Percentiles rank a stretch among this genome's conserved stretches.
phyloP scores from a whole-genome alignment of 2,329 filamentous ascomycete species.

The Amylocarpus encephaloides region DNA sequence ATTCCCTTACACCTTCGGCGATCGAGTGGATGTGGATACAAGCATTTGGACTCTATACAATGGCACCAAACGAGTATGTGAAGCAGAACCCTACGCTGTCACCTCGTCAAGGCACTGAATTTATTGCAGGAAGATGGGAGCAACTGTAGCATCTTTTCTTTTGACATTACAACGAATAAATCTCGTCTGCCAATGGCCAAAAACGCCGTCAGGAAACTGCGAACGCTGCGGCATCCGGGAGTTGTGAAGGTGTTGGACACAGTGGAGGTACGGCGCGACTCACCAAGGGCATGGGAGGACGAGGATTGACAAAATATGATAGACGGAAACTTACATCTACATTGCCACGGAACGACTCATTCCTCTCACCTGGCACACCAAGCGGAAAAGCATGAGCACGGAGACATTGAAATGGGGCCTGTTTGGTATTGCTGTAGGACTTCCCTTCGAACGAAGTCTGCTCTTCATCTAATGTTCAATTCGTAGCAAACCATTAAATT shows the following conservation, averaged over 20 bases:
- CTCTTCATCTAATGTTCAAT: neutral
- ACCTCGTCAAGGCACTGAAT: slow-evolving; percentile 11
- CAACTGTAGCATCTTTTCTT: slow-evolving; percentile 93
- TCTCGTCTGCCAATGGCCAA: slow-evolving; percentile 78
- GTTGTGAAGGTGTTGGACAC: slow-evolving; percentile 93
- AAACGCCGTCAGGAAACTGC: slow-evolving; percentile 89
- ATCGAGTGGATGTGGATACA: slow-evolving; percentile 84
- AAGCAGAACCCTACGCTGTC: slow-evolving; percentile 1
- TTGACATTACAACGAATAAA: slow-evolving; percentile 78
- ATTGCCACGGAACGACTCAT: slow-evolving; percentile 88
- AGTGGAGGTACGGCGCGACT: slow-evolving; percentile 61
- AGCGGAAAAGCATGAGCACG: slow-evolving; percentile 76
- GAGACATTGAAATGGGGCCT: slow-evolving; percentile 98
- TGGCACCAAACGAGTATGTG: slow-evolving; percentile 72
- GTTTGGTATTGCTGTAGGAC: slow-evolving; percentile 69
- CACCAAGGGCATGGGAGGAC: slow-evolving; percentile 6
- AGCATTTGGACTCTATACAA: slow-evolving; percentile 97
- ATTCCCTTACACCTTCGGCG: slow-evolving; percentile 88
- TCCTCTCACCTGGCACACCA: slow-evolving; percentile 84
- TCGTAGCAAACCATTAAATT: slow-evolving; percentile 82
- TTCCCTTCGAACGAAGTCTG: neutral
- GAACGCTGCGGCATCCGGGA: slow-evolving; percentile 88
- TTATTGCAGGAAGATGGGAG: slow-evolving; percentile 75
- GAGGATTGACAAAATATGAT: slow-evolving; percentile 22
- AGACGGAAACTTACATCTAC: slow-evolving; percentile 94